Evolutionary conservation across 257 asterid species (phyloP).

Genomic region (Jacaranda mimosifolia): DNA sequence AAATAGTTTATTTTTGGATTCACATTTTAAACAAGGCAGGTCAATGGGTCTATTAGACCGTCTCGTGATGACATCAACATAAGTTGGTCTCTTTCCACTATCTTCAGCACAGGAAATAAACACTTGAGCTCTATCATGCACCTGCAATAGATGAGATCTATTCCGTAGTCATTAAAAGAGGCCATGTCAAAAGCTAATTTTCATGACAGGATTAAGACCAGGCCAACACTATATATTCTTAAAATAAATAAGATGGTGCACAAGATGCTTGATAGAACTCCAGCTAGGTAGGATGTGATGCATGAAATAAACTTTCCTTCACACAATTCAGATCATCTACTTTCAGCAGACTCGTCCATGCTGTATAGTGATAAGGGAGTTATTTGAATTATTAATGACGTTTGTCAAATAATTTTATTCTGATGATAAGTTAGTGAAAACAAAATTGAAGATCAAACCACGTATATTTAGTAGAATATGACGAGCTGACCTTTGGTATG

Average conservation of each 20-base stretch:
- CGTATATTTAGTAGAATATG: conserved; percentile 25
- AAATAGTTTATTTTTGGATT: conserved; percentile 53
- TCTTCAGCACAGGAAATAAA: conserved; percentile 78
- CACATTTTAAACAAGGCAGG: conserved; percentile 68
- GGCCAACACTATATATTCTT: conserved; percentile 2
- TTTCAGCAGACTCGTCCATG: conserved; percentile 1
- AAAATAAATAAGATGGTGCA: not conserved
- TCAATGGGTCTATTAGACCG: conserved; percentile 73
- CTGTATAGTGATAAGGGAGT: not conserved
- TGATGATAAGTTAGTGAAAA: conserved; percentile 6
- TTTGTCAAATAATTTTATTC: not conserved
- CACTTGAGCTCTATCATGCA: conserved; percentile 97
- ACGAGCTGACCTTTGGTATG: conserved; percentile 75
- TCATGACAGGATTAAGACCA: conserved; percentile 11
- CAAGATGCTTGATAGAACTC: not conserved
- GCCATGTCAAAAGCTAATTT: conserved; percentile 3
- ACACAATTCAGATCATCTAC: not conserved
- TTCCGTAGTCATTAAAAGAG: conserved; percentile 18
- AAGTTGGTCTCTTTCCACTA: conserved; percentile 59
- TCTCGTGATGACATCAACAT: conserved; percentile 75
- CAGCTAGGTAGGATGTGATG: not conserved
- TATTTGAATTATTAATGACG: not conserved
- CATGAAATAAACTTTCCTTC: not conserved
- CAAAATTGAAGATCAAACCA: conserved; percentile 12
- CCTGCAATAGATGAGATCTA: conserved; percentile 57